These are phyloP conservation scores for Craterostigma plantagineum DNA, from an alignment of 257 asterid species.

Conservation along the genomic window DNA sequence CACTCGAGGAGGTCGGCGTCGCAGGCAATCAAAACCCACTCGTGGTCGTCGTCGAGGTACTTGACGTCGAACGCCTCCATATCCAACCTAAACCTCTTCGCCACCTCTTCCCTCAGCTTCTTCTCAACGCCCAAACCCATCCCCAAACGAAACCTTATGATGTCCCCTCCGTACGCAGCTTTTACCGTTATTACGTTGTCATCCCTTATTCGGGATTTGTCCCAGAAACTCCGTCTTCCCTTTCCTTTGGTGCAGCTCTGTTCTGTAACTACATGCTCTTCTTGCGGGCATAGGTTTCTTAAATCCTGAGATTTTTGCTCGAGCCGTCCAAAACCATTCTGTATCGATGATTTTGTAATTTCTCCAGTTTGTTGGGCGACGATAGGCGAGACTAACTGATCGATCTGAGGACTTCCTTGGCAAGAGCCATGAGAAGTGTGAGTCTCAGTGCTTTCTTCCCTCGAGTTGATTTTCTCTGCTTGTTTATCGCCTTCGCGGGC, in stretches of 20 bases:
- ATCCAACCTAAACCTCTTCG: slow-evolving; percentile 62
- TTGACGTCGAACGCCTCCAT: slow-evolving; percentile 64
- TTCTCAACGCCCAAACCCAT: slow-evolving; percentile 28
- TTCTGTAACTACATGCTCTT: no score
- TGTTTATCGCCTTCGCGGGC: slow-evolving; percentile 20
- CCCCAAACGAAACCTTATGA: slow-evolving; percentile 53
- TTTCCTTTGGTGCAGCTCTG: no score
- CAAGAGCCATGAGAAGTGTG: slow-evolving; percentile 76
- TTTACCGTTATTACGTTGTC: slow-evolving; percentile 26
- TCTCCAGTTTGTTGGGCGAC: no score
- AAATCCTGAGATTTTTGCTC: no score
- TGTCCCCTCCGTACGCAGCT: slow-evolving; percentile 63
- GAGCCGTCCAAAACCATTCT: no score
- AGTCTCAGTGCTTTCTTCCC: slow-evolving; percentile 67
- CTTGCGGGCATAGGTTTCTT: no score
- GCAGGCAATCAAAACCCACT: slow-evolving; percentile 68
- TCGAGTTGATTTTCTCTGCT: slow-evolving; percentile 28
- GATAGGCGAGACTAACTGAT: no score
- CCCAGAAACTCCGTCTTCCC: no score
- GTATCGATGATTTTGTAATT: no score
- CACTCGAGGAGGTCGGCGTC: slow-evolving; percentile 69
- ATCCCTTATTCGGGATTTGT: no score
- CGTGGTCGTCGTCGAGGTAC: slow-evolving; percentile 75
- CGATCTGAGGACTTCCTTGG: slow-evolving; percentile 40
- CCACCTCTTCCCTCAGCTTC: slow-evolving; percentile 62